Percentiles rank a stretch among this genome's conserved stretches.
These are phyloP conservation scores for Spergularia bocconei DNA, from an alignment of 148 eudicot genomes.

Conservation along the genomic window DNA sequence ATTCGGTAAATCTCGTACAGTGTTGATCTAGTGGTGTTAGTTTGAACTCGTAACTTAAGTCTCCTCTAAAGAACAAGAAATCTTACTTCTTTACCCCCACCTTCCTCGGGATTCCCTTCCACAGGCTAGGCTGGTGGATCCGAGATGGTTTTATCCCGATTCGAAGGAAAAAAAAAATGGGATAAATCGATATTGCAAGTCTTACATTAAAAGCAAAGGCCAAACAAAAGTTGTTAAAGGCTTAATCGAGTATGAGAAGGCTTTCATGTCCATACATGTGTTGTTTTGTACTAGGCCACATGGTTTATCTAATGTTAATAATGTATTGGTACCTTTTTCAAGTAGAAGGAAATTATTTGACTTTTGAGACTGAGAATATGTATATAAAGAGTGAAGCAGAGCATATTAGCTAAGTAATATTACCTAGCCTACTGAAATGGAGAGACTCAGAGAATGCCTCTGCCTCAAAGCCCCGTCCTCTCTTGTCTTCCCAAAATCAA, in stretches of 20 bases:
- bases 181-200: background rate
- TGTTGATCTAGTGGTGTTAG: no score
- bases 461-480: constrained; percentile 31
- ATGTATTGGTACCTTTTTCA: background rate
- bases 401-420: background rate
- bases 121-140: no score
- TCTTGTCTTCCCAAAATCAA: constrained; percentile 21
- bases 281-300: constrained; percentile 3
- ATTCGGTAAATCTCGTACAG: no score
- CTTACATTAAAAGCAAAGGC: constrained; percentile 23
- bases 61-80: no score
- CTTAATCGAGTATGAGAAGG: constrained; percentile 16
- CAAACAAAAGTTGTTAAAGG: constrained; percentile 14
- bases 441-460: constrained; percentile 26
- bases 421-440: constrained; percentile 11
- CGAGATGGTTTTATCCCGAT: no score
- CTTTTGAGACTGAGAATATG: constrained; percentile 13
- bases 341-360: constrained; percentile 22
- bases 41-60: no score
- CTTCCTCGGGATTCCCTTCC: no score
- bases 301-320: background rate
- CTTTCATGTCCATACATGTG: constrained; percentile 1
- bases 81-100: no score
- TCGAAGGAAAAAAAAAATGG: background rate
- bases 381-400: constrained; percentile 21